Conservation (phyloP, 2,329 filamentous ascomycete genomes). For the Colletotrichum tofieldiae region DNA sequence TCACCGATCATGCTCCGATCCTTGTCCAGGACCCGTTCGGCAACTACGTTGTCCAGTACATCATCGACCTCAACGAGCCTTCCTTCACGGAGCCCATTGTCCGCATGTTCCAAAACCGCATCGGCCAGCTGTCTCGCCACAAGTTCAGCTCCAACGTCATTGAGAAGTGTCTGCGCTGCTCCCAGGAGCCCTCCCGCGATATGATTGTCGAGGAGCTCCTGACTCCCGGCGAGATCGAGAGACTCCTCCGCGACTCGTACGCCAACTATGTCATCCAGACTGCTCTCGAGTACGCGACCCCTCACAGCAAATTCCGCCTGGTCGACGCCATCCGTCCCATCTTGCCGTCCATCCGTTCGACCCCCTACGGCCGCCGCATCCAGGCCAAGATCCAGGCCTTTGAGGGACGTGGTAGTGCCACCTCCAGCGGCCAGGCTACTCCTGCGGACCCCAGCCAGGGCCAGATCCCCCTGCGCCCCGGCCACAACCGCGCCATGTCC, state of each 20-base stretch:
- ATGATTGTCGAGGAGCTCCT: slow-evolving; percentile 89
- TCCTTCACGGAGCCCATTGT: slow-evolving; percentile 92
- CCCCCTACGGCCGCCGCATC: slow-evolving; percentile 94
- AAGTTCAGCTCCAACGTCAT: slow-evolving; percentile 99
- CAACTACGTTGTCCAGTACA: slow-evolving; percentile 99
- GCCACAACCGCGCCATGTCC: slow-evolving; percentile 60
- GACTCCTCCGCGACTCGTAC: slow-evolving; percentile 90
- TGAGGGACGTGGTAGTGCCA: slow-evolving; percentile 63
- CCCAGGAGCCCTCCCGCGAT: slow-evolving; percentile 81
- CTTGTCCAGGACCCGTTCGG: slow-evolving; percentile 98
- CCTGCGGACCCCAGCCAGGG: slow-evolving; percentile 69
- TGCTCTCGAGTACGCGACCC: slow-evolving; percentile 87
- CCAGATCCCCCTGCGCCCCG: slow-evolving; percentile 66
- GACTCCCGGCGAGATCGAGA: slow-evolving; percentile 82
- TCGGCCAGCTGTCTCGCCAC: slow-evolving; percentile 85
- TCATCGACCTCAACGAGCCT: slow-evolving; percentile 92
- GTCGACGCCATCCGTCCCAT: slow-evolving; percentile 90
- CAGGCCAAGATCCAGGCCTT: slow-evolving; percentile 85
- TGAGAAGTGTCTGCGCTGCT: slow-evolving; percentile 93
- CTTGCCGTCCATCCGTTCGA: slow-evolving; percentile 87
- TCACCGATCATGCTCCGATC: slow-evolving; percentile 88
- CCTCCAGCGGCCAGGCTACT: slow-evolving; percentile 66
- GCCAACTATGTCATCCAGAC: slow-evolving; percentile 99
- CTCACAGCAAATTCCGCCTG: slow-evolving; percentile 79
- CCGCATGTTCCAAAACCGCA: slow-evolving; percentile 81